Base-by-base conservation (phyloP, 1,139 yeast genomes). In the Spathaspora jeffriesii region DNA sequence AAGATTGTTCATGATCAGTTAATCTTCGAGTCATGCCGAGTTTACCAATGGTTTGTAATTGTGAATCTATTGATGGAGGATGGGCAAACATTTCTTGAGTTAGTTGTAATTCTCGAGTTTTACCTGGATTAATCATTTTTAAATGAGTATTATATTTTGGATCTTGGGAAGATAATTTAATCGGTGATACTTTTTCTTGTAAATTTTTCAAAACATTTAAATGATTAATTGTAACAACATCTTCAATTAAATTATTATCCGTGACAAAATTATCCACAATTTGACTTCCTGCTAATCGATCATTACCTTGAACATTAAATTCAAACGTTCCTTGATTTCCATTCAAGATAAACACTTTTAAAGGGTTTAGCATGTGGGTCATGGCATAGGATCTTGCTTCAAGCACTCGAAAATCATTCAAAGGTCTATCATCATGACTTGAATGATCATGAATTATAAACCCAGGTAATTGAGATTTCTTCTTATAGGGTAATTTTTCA, bases 341-440 rank as follows among this genome's bases (percentile, higher is more conserved):
- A 42, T 58, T 63, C 42, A 70, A 57, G 1, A 70, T 57, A 4
- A 70, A 57, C 27, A 69, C 73, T 50, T 61, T 56, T 38, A 56
- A 55, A 1, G 75, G 75, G 36, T 61, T 63, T 4, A 67, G 65
- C 20, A 68, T 53, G 48, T 66, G 61, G 4, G 71, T 58, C 51
- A 65, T 53, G 10, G 63, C 63, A 50, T 65, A 63, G 15, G 61
- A 56, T 47, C 60, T 66, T 11, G 65, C 67, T 53, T 67, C 67
- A 40, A 65, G 50, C 14, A 64, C 58, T 42, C 73, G 52, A 21
- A 60, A 53, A 40, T 62, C 67, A 50, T 67, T 65, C 42, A 49
- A 59, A 6, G 67, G 63, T 38, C 64, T 48, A 51, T 65, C 63
- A 39, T 60, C 64, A 43, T 65, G 68, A 17, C 53, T 44, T 9